phyloP scores from a whole-genome alignment of 108 stramenopile species.

The Nitzschia sp. region DNA sequence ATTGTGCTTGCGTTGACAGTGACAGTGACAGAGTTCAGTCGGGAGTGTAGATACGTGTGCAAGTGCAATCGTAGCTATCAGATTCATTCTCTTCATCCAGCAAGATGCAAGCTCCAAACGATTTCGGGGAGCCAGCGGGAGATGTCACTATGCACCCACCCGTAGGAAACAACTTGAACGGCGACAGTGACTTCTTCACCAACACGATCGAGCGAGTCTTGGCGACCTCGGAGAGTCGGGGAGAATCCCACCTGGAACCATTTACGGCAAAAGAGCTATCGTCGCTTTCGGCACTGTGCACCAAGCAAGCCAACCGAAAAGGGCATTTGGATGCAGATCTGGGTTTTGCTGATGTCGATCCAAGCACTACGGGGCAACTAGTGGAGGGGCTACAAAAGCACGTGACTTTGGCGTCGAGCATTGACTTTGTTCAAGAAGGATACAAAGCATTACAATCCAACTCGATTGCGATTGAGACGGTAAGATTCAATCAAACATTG shows the following conservation, averaged over 20 bases:
- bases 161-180: no score
- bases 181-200: constrained; percentile 15
- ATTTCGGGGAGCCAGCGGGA: no score
- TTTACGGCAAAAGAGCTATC: constrained; percentile 11
- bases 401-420: constrained; percentile 20
- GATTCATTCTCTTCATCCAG: no score
- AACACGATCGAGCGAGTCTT: constrained; percentile 20
- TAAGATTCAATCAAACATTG: no score
- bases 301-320: background rate
- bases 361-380: constrained; percentile 26
- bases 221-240: constrained; percentile 18
- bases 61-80: no score
- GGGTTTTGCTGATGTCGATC: constrained; percentile 38
- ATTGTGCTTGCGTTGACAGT: no score
- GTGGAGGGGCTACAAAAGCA: constrained; percentile 38
- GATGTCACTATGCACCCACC: no score
- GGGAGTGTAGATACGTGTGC: no score
- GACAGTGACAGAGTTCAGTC: no score
- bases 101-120: no score
- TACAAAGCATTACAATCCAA: constrained; percentile 18
- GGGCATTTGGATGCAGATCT: background rate
- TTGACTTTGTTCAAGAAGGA: constrained; percentile 39
- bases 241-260: constrained; percentile 3
- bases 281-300: constrained; percentile 10
- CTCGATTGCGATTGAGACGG: no score